Evolutionary conservation across 2,329 filamentous ascomycete genomes (phyloP).

Genomic region (Aplosporella prunicola): DNA sequence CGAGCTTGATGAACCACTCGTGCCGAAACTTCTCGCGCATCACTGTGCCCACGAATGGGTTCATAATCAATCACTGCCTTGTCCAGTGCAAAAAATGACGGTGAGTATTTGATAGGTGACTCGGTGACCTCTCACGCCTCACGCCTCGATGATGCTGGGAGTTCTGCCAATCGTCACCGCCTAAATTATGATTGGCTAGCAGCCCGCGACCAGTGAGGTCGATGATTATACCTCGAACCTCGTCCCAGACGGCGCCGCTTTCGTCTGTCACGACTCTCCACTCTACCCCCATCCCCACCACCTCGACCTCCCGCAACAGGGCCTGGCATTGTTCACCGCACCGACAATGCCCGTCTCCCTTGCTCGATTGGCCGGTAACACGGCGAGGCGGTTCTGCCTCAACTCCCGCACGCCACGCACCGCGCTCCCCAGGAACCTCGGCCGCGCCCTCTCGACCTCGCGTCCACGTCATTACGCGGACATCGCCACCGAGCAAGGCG

Average conservation of each 20-base stretch:
- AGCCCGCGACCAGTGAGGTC: too few relatives aligned
- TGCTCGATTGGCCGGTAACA: slow-evolving; percentile 62
- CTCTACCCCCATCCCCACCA: slow-evolving; percentile 6
- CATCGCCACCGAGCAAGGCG: slow-evolving; percentile 48
- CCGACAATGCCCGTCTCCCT: slow-evolving; percentile 59
- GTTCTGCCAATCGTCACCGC: too few relatives aligned
- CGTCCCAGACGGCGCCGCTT: neutral
- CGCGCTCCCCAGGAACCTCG: slow-evolving; percentile 33
- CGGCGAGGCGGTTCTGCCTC: slow-evolving; percentile 58
- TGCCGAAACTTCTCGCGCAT: slow-evolving; percentile 88
- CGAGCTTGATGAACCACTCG: slow-evolving; percentile 89
- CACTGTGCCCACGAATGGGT: slow-evolving; percentile 91
- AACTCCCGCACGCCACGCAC: slow-evolving; percentile 40
- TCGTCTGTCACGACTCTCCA: slow-evolving; percentile 4
- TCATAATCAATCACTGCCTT: too few relatives aligned
- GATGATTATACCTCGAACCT: too few relatives aligned
- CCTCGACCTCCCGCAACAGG: slow-evolving; percentile 10
- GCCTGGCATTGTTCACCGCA: slow-evolving; percentile 17
- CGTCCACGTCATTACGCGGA: slow-evolving; percentile 54
- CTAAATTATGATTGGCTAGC: too few relatives aligned
- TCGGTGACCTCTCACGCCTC: too few relatives aligned
- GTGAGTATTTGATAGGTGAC: too few relatives aligned
- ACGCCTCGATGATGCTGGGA: too few relatives aligned
- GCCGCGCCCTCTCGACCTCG: slow-evolving; percentile 58
- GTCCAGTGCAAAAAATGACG: too few relatives aligned